Evolutionary conservation across 768 basidiomycete genomes (phyloP).

Genomic region (Calocybe gangraenosa): DNA sequence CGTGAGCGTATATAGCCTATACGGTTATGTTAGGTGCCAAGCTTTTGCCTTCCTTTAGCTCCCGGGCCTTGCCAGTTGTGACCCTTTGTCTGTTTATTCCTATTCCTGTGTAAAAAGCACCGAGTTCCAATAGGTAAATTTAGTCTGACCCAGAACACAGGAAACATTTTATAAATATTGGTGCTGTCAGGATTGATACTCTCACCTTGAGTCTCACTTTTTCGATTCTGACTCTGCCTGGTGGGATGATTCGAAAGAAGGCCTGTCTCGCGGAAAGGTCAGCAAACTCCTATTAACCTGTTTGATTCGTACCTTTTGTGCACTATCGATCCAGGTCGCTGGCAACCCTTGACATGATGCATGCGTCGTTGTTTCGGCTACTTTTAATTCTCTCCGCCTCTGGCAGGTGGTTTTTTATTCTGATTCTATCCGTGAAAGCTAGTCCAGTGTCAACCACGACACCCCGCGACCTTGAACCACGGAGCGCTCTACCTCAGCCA

Average conservation of each 20-base stretch:
- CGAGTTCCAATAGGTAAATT: too few relatives aligned
- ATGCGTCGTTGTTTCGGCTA: constrained; percentile 4
- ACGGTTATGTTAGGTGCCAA: too few relatives aligned
- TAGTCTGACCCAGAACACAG: too few relatives aligned
- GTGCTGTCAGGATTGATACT: too few relatives aligned
- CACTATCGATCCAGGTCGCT: background rate
- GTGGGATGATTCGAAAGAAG: too few relatives aligned
- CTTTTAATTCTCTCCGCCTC: constrained; percentile 4
- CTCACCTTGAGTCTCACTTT: too few relatives aligned
- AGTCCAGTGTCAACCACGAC: background rate
- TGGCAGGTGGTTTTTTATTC: constrained; percentile 3
- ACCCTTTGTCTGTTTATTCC: too few relatives aligned
- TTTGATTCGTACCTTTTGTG: background rate
- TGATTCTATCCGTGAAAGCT: constrained; percentile 2
- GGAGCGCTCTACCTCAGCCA: background rate
- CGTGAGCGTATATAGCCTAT: background rate
- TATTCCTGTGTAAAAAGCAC: too few relatives aligned
- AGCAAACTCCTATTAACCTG: background rate
- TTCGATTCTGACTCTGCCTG: too few relatives aligned
- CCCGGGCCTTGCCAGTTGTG: too few relatives aligned
- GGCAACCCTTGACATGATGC: background rate
- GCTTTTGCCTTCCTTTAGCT: too few relatives aligned
- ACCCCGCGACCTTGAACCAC: background rate
- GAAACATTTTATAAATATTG: too few relatives aligned
- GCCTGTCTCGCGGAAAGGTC: background rate